Conservation (phyloP, 768 basidiomycete species). For the Tricholoma hemisulphureum region DNA sequence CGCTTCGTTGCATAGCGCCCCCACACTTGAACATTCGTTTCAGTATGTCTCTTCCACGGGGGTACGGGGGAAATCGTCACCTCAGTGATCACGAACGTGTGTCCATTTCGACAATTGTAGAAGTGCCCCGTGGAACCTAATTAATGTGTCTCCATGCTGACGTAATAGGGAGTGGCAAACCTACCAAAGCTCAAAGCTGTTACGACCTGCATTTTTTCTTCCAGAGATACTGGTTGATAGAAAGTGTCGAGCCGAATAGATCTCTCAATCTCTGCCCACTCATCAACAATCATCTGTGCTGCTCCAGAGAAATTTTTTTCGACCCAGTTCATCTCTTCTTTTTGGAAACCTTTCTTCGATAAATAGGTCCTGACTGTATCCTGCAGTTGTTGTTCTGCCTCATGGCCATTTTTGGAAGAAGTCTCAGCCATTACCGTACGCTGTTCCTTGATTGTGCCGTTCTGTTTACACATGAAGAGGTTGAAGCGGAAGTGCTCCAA, state of each 20-base stretch:
- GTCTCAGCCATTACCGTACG: slow-evolving; percentile 25
- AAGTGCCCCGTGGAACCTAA: slow-evolving; percentile 44
- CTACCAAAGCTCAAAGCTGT: slow-evolving; percentile 50
- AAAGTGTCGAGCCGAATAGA: slow-evolving; percentile 43
- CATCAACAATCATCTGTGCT: slow-evolving; percentile 38
- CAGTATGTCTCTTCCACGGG: neutral
- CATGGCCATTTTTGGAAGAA: slow-evolving; percentile 9
- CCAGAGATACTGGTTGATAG: slow-evolving; percentile 50
- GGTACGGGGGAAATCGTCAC: slow-evolving; percentile 29
- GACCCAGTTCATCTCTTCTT: slow-evolving; percentile 41
- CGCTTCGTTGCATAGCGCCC: slow-evolving; percentile 46
- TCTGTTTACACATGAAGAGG: slow-evolving; percentile 32
- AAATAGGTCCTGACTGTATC: slow-evolving; percentile 16
- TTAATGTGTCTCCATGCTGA: neutral
- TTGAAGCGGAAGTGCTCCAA: slow-evolving; percentile 54
- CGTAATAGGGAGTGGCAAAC: slow-evolving; percentile 5
- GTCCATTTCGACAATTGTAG: slow-evolving; percentile 57
- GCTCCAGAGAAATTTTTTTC: slow-evolving; percentile 37
- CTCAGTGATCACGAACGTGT: slow-evolving; percentile 58
- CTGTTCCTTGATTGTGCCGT: slow-evolving; percentile 20
- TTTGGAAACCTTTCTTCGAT: slow-evolving; percentile 7
- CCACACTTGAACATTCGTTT: slow-evolving; percentile 45
- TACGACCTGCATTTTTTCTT: slow-evolving; percentile 53
- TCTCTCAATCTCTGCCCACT: slow-evolving; percentile 44
- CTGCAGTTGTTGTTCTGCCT: slow-evolving; percentile 8